Base-by-base conservation (phyloP, 768 basidiomycete genomes). In the Cystoderma amianthinum region DNA sequence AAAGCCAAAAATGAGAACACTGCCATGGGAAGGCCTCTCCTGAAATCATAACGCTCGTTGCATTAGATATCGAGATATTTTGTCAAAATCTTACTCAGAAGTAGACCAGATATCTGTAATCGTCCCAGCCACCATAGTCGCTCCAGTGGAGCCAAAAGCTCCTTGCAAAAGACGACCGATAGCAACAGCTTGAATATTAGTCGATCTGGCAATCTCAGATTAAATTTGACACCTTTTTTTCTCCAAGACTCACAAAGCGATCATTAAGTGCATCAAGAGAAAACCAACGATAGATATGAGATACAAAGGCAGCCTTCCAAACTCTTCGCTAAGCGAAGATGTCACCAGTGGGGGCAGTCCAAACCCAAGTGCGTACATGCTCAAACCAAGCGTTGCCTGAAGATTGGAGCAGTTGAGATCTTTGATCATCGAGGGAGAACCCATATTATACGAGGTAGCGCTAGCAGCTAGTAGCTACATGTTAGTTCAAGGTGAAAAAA, bases 21-120 rank as follows among this genome's bases (percentile, higher is more conserved):
- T 0, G 80, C 64, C 85, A 90, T 88, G 0, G 85, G 84, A 1
- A 81, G 45, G 2, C 85, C 85, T 6, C 86, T 80, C 43, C 83
- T 85, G 39, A 12, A 13, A 10, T 33, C 15, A 20, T n/a, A n/a
- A 23, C 32, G 32, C 12, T 13, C 13, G 18, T 34, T 32, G 32
- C 34, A 37, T 34, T 28, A 37, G 6, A 20, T 17, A 15, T 4
- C 5, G 16, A 47, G 33, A 12, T 20, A 15, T 18, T 17, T 17
- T 9, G 28, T 23, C 30, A 32, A 2, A 12, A 38, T 45, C 67
- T 51, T 47, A 83, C 79, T 82, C 74, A 41, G 67, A 54, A 3
- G 80, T 63, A 5, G 52, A 53, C 78, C 80, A 85, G 12, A 85
- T 74, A 53, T 85, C 83, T 23, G 78, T 72, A 24, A 83, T 69